Conservation (phyloP, 768 basidiomycete species). For the Lentinula sp. region DNA sequence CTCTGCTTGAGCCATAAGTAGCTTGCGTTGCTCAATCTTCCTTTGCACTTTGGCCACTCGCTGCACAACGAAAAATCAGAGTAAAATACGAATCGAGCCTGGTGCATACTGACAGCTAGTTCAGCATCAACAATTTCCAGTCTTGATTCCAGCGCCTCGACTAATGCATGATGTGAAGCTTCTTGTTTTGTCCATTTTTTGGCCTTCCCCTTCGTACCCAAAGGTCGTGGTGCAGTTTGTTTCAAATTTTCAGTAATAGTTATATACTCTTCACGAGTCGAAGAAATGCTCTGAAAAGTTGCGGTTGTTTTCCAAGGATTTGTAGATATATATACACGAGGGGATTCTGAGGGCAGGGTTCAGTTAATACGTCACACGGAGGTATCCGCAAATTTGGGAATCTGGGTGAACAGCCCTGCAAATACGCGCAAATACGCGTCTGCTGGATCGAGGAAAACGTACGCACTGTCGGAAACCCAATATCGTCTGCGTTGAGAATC, state of each 20-base stretch:
- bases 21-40: conserved; percentile 62
- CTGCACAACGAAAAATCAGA: conserved; percentile 30
- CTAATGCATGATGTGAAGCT: conserved; percentile 52
- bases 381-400: conserved; percentile 2
- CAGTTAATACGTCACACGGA: conserved; percentile 21
- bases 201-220: conserved; percentile 36
- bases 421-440: conserved; percentile 69
- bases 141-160: conserved; percentile 57
- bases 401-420: conserved; percentile 28
- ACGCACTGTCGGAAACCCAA: conserved; percentile 89
- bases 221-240: conserved; percentile 36
- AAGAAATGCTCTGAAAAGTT: conserved; percentile 65
- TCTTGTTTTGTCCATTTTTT: conserved; percentile 52
- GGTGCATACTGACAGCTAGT: conserved; percentile 51
- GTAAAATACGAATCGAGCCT: neutral
- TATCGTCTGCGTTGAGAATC: conserved; percentile 73
- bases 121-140: conserved; percentile 65
- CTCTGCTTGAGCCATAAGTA: conserved; percentile 69
- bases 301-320: conserved; percentile 89
- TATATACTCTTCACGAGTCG: conserved; percentile 71
- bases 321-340: conserved; percentile 75
- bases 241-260: conserved; percentile 58
- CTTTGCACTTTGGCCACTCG: conserved; percentile 64
- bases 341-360: conserved; percentile 56
- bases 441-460: conserved; percentile 28